Conservation (phyloP, 192 early-diverging fungal species). For the Coemansia javaensis region DNA sequence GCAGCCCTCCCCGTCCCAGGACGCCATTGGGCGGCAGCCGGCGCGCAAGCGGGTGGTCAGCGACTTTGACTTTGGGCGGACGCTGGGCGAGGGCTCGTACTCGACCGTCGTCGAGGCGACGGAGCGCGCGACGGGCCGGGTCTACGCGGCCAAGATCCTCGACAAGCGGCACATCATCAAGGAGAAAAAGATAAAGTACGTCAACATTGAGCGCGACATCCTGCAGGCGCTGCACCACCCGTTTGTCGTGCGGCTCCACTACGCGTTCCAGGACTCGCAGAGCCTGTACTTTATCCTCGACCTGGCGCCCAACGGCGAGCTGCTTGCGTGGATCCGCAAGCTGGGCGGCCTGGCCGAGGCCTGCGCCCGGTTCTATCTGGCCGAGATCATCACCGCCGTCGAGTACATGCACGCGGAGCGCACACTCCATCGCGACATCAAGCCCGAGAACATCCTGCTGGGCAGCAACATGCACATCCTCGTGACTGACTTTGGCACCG, state of each 20-base stretch:
- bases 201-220: constrained; percentile 90
- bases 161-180: constrained; percentile 86
- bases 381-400: constrained; percentile 79
- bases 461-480: constrained; percentile 89
- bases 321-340: constrained; percentile 77
- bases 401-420: constrained; percentile 84
- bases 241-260: constrained; percentile 87
- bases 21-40: neutral
- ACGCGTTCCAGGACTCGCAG: constrained; percentile 89
- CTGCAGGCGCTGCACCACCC: constrained; percentile 82
- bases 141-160: constrained; percentile 88
- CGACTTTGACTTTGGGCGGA: constrained; percentile 82
- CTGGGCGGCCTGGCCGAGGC: constrained; percentile 60
- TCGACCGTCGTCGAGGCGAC: constrained; percentile 83
- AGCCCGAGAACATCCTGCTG: constrained; percentile 93
- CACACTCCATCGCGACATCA: constrained; percentile 91
- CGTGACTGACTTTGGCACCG: constrained; percentile 95
- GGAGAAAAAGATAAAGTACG: constrained; percentile 95
- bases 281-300: constrained; percentile 94
- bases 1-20: neutral
- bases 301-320: constrained; percentile 84
- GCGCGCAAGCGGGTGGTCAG: constrained; percentile 63
- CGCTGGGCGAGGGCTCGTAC: constrained; percentile 92
- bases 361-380: constrained; percentile 77
- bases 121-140: constrained; percentile 62